phyloP scores from a whole-genome alignment of 2,329 filamentous ascomycete genomes.

The Claviceps pusilla region DNA sequence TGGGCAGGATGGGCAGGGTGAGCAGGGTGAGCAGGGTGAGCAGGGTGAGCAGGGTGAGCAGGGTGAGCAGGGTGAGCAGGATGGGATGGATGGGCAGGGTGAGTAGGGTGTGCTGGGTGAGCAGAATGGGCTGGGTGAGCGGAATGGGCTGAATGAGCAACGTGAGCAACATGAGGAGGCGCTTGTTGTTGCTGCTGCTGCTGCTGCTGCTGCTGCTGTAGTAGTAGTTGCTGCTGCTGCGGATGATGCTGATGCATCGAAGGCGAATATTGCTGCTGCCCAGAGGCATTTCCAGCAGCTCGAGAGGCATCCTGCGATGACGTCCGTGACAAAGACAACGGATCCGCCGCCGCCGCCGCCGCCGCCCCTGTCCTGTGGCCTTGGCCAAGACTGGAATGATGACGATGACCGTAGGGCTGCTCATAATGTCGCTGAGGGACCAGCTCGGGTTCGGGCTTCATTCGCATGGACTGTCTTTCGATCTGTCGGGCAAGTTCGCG shows the following conservation, averaged over 20 bases:
- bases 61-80: background rate
- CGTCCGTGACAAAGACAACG: conserved; percentile 22
- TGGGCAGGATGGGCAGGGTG: conserved; percentile 9
- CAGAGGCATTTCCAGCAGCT: conserved; percentile 14
- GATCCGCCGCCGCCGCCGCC: conserved; percentile 20
- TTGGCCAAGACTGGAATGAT: conserved; percentile 23
- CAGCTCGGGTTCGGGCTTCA: conserved; percentile 38
- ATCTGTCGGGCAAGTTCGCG: conserved; percentile 7
- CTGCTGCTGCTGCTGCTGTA: background rate
- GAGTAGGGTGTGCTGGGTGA: background rate
- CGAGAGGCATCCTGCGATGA: conserved; percentile 30
- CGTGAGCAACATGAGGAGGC: background rate
- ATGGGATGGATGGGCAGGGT: conserved; percentile 16
- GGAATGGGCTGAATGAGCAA: conserved; percentile 14
- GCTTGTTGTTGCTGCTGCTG: background rate
- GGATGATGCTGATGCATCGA: conserved; percentile 17
- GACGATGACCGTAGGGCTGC: conserved; percentile 23
- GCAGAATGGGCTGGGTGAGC: background rate
- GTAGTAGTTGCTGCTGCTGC: conserved; percentile 2
- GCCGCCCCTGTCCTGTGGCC: conserved; percentile 8
- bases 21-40: background rate
- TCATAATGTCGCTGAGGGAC: conserved; percentile 28
- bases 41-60: background rate
- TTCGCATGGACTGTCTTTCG: conserved; percentile 18
- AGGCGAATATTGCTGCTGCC: conserved; percentile 16